Evolutionary conservation across 495 filamentous ascomycete genomes (phyloP).

Genomic region (Aspergillus bridgeri): DNA sequence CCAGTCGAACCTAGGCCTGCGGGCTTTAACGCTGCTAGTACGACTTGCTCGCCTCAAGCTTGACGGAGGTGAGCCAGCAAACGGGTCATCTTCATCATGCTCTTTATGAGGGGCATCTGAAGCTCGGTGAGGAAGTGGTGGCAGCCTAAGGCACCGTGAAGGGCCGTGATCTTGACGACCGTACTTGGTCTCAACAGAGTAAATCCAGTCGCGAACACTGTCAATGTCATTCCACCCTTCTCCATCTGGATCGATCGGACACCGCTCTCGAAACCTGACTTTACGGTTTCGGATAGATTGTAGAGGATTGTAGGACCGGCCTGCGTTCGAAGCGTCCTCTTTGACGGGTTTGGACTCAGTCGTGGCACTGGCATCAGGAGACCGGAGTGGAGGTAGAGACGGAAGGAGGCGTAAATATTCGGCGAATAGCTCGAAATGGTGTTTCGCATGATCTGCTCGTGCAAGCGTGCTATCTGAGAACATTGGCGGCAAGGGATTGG

Average conservation of each 20-base stretch:
- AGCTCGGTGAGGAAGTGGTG: conserved; percentile 46
- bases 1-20: conserved; percentile 76
- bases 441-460: conserved; percentile 73
- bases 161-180: conserved; percentile 35
- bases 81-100: conserved; percentile 20
- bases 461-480: conserved; percentile 74
- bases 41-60: conserved; percentile 33
- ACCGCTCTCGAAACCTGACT: conserved; percentile 68
- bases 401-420: conserved; percentile 78
- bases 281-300: conserved; percentile 85
- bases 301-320: conserved; percentile 77
- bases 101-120: conserved; percentile 14
- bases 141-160: conserved; percentile 52
- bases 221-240: conserved; percentile 72
- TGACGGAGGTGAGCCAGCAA: conserved; percentile 32
- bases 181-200: conserved; percentile 56
- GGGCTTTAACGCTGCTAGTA: conserved; percentile 47
- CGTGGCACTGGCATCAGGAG: conserved; percentile 2
- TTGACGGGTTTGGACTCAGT: conserved; percentile 1
- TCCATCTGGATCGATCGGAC: conserved; percentile 63
- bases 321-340: conserved; percentile 29
- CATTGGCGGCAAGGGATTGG: conserved; percentile 47
- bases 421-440: conserved; percentile 71
- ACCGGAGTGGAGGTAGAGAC: conserved; percentile 62
- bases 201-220: conserved; percentile 70